Base-by-base conservation (phyloP, 23 red algal species). In the Porphyridium purpureum region DNA sequence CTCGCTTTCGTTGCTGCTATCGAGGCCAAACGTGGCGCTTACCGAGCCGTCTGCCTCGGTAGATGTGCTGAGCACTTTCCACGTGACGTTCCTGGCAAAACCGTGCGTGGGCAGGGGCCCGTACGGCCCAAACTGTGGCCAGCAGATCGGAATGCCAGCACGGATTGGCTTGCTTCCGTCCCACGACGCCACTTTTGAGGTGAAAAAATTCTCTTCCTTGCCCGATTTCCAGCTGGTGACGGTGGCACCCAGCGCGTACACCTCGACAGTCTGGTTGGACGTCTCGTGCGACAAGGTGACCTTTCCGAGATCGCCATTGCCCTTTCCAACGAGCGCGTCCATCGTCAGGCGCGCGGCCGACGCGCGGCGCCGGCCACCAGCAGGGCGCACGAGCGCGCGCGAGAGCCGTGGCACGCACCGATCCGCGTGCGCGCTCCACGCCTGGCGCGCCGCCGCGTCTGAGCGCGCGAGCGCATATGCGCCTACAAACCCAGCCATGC, bases 101-200 rank as follows among this genome's bases (percentile, higher is more conserved):
- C 90, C 90, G 38, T 98, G 90, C 51, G 82, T 67, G 14, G 70
- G 69, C 2, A 98, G 73, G 15, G 61, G 42, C 4, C 90, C 90
- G 55, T 83, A 66, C 21, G 62, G 70, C 8, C 90, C 90, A 77
- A 98, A 98, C 80, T 98, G 90, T 4, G 90, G 90, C 55, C 85
- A 98, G 65, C 90, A 98, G 8, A 98, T 69, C 2, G 90, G 90
- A 52, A 98, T 98, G 7, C 84, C 72, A 25, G 64, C 70, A 15
- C 74, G 60, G 3, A 78, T 76, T 3, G 84, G 62, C 57, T 78
- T 75, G 0, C 49, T 62, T 33, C 65, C 69, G 35, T 81, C 41
- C 70, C 71, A 75, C 52, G 68, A 60, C 54, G 71, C 77, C 33
- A 55, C 66, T 34, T 74, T 69, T 15, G 73, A 81, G 52, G 69